Percentiles rank a stretch among this genome's conserved stretches.
Evolutionary conservation across 768 basidiomycete genomes (phyloP).

Genomic region (Neoboletus subvelutipes): DNA sequence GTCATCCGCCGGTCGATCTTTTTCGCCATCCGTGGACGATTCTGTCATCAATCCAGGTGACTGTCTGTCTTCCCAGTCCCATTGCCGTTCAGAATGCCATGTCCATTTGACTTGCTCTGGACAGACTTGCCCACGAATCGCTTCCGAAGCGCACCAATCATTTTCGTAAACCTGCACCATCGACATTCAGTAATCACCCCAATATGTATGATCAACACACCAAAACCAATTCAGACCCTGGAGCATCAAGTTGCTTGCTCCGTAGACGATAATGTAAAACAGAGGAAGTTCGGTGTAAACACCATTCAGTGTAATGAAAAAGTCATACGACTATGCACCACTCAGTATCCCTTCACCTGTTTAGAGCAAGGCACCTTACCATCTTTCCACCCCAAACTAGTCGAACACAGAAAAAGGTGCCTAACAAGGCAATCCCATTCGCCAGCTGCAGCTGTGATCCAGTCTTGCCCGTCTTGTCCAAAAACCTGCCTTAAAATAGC

Average conservation of each 20-base stretch:
- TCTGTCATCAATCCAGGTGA: slow-evolving; percentile 10
- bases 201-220: slow-evolving; percentile 35
- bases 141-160: slow-evolving; percentile 64
- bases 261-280: slow-evolving; percentile 50
- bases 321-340: slow-evolving; percentile 56
- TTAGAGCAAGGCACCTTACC: slow-evolving; percentile 17
- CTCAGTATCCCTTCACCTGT: slow-evolving; percentile 2
- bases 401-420: slow-evolving; percentile 67
- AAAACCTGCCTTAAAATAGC: slow-evolving; percentile 46
- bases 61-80: slow-evolving; percentile 14
- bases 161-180: slow-evolving; percentile 60
- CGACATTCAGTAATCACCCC: not conserved
- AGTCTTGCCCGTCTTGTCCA: slow-evolving; percentile 75
- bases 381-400: slow-evolving; percentile 66
- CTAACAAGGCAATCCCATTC: slow-evolving; percentile 68
- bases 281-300: slow-evolving; percentile 56
- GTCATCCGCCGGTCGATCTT: not conserved
- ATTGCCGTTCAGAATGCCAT: slow-evolving; percentile 15
- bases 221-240: slow-evolving; percentile 79
- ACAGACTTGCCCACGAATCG: slow-evolving; percentile 44
- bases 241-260: slow-evolving; percentile 60
- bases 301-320: slow-evolving; percentile 56
- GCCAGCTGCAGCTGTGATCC: slow-evolving; percentile 65
- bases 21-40: not conserved
- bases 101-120: slow-evolving; percentile 12